phyloP scores from a whole-genome alignment of 345 rosid species.

The Eucalyptus lansdowneana region DNA sequence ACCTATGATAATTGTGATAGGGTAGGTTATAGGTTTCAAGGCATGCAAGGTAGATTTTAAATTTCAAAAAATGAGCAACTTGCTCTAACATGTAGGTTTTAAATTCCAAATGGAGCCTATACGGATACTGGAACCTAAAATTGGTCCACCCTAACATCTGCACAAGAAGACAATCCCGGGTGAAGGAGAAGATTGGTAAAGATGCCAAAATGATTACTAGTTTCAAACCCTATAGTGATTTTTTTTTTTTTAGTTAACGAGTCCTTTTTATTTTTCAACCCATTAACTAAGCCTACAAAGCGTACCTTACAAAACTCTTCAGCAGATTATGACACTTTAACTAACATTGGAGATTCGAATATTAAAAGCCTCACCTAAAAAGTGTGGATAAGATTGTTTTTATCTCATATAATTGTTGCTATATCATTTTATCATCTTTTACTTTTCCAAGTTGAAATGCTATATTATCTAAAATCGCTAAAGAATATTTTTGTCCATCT shows the following conservation, averaged over 20 bases:
- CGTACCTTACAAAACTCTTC: background rate
- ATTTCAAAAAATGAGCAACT: too few relatives aligned
- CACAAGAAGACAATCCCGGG: background rate
- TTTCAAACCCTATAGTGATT: background rate
- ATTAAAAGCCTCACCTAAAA: background rate
- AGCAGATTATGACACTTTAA: too few relatives aligned
- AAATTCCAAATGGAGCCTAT: too few relatives aligned
- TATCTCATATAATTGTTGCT: background rate
- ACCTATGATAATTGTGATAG: fast-evolving
- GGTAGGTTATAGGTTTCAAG: too few relatives aligned
- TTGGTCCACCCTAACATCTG: too few relatives aligned
- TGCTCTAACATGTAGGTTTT: background rate
- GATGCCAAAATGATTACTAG: too few relatives aligned
- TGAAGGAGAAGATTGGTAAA: background rate
- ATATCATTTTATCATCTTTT: background rate
- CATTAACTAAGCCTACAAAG: background rate
- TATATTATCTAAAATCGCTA: background rate
- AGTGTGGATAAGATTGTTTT: background rate
- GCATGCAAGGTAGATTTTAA: too few relatives aligned
- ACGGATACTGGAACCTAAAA: fast-evolving
- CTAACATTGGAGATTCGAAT: background rate
- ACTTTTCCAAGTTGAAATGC: background rate
- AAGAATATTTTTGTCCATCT: background rate
- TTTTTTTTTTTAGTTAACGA: too few relatives aligned
- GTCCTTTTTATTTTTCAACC: background rate